Conservation (phyloP, 2,329 filamentous ascomycete genomes). For the Neonectria hederae region DNA sequence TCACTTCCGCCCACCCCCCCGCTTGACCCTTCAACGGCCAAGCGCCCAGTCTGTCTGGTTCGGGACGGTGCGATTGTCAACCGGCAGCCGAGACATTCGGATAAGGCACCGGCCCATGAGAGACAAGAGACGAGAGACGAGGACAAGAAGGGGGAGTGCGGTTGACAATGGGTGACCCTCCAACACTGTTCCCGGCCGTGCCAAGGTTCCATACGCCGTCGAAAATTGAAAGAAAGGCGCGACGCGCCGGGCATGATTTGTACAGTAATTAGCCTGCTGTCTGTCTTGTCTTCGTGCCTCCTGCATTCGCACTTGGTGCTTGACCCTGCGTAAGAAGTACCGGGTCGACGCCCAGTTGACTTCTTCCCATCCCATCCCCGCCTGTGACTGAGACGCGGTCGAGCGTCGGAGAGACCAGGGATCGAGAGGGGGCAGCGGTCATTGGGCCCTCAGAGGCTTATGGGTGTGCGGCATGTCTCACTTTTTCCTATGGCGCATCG, state of each 20-base stretch:
- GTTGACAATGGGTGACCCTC: not conserved
- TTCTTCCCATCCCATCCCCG: conserved; percentile 3
- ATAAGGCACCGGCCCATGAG: not conserved
- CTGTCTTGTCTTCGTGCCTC: not conserved
- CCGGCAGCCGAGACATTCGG: conserved; percentile 25
- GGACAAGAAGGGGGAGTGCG: not conserved
- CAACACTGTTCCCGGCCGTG: not conserved
- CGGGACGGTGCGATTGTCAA: conserved; percentile 12
- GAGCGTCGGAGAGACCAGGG: not conserved
- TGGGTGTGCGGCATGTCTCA: conserved; percentile 20
- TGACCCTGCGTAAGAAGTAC: conserved; percentile 1
- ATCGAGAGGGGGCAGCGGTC: not conserved
- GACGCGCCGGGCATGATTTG: conserved; percentile 10
- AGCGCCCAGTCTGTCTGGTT: not conserved
- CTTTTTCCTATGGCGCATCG: conserved; percentile 6
- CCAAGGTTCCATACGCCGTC: not conserved
- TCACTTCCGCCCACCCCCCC: not conserved
- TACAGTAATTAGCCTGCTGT: not conserved
- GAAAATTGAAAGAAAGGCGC: conserved; percentile 4
- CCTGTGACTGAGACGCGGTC: not conserved
- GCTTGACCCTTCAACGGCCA: not conserved
- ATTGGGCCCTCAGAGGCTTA: not conserved
- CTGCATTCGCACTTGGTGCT: not conserved
- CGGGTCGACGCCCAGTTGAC: not conserved
- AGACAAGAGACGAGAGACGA: not conserved